phyloP scores from a whole-genome alignment of 768 basidiomycete species.

The Mycena kentingensis region DNA sequence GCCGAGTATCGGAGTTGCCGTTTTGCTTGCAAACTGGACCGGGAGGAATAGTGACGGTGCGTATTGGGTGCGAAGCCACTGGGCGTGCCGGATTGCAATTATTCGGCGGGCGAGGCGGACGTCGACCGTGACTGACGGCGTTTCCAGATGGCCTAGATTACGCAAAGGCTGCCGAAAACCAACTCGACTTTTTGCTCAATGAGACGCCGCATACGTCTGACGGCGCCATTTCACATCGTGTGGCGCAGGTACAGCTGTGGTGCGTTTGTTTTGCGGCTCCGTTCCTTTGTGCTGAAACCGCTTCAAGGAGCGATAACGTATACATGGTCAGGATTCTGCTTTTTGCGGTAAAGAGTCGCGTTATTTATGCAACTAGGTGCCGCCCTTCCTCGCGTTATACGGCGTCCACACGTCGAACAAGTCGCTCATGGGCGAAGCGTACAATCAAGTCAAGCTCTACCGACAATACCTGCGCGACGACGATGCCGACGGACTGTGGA shows the following conservation, averaged over 20 bases:
- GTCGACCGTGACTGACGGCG: not conserved
- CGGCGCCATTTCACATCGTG: constrained; percentile 82
- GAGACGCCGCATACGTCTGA: constrained; percentile 63
- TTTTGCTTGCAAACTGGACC: constrained; percentile 60
- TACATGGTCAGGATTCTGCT: constrained; percentile 56
- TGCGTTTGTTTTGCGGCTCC: constrained; percentile 32
- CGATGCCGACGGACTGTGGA: constrained; percentile 62
- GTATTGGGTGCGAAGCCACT: too few relatives aligned
- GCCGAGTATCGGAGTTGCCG: constrained; percentile 71
- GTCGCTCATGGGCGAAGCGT: constrained; percentile 62
- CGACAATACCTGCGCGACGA: constrained; percentile 61
- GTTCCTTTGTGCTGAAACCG: not conserved
- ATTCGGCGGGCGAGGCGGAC: too few relatives aligned
- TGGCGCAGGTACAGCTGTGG: constrained; percentile 72
- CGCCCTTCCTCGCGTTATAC: constrained; percentile 86
- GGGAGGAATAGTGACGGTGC: constrained; percentile 10
- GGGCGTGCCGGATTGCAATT: too few relatives aligned
- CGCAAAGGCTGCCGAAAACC: constrained; percentile 61
- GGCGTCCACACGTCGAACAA: constrained; percentile 61
- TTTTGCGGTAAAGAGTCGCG: not conserved
- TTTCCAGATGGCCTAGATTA: constrained; percentile 51
- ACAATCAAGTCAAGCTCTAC: constrained; percentile 74
- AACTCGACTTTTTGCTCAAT: constrained; percentile 63
- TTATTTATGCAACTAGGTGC: constrained; percentile 33
- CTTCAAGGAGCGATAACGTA: constrained; percentile 70